Evolutionary conservation across 495 filamentous ascomycete genomes (phyloP).

Genomic region (Cladorrhinum samala): DNA sequence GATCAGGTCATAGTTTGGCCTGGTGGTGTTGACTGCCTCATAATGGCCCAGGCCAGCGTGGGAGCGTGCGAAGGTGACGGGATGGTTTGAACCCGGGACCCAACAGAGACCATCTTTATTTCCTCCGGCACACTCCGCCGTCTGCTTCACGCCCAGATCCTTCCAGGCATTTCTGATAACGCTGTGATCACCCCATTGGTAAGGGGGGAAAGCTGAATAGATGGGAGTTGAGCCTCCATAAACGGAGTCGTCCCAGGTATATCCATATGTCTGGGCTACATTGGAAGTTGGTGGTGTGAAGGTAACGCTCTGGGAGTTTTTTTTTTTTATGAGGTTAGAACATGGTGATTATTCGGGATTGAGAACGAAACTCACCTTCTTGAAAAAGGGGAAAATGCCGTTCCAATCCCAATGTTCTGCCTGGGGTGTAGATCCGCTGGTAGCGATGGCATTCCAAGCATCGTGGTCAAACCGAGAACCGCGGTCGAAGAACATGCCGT

Average conservation of each 20-base stretch:
- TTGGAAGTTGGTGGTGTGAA: constrained; percentile 18
- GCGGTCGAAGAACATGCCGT: constrained; percentile 34
- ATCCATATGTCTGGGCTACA: constrained; percentile 7
- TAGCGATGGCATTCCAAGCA: constrained; percentile 41
- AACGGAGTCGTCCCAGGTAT: constrained; percentile 14
- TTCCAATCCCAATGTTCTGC: constrained; percentile 27
- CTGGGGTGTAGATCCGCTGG: background rate
- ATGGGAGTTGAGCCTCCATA: constrained; percentile 15
- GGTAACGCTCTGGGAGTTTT: constrained; percentile 13
- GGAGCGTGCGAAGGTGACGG: constrained; percentile 28
- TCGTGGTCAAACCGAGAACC: constrained; percentile 38
- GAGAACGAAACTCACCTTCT: constrained; percentile 22
- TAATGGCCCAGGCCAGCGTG: constrained; percentile 35
- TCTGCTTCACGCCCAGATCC: constrained; percentile 13
- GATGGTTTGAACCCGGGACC: constrained; percentile 22
- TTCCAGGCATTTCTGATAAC: constrained; percentile 11
- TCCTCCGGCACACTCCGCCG: constrained; percentile 16
- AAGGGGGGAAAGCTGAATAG: constrained; percentile 15
- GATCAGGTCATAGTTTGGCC: constrained; percentile 33
- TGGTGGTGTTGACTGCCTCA: constrained; percentile 17
- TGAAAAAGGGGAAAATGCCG: constrained; percentile 36
- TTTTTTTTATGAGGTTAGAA: background rate
- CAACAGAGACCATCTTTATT: constrained; percentile 24
- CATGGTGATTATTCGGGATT: too few species aligned
- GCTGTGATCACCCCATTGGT: constrained; percentile 17